A percentile compares a stretch with the other conserved stretches of the same genome.
Conservation (phyloP, 345 rosid genomes). For the Eucalyptus marginata region DNA sequence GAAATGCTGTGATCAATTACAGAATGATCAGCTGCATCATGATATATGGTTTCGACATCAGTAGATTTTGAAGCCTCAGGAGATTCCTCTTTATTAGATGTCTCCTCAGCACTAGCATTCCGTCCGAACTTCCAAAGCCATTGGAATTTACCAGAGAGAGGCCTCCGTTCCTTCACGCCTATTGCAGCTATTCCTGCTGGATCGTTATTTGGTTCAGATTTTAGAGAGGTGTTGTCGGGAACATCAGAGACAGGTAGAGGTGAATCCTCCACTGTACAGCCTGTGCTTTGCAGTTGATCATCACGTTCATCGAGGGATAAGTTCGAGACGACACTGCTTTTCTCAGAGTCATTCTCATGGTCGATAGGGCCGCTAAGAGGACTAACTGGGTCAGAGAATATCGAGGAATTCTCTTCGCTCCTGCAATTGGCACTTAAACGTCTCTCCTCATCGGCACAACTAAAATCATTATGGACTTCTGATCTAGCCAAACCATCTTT, state of each 20-base stretch:
- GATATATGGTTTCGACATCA: constrained; percentile 11
- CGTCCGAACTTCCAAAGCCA: constrained; percentile 94
- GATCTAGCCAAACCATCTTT: constrained; percentile 14
- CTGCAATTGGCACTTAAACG: constrained; percentile 19
- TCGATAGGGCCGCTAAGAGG: constrained; percentile 34
- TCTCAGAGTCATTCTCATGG: constrained; percentile 54
- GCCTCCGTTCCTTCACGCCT: constrained; percentile 35
- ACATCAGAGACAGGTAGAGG: constrained; percentile 45
- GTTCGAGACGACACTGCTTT: constrained; percentile 56
- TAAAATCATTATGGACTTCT: background rate
- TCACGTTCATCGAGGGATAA: constrained; percentile 29
- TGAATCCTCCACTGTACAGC: constrained; percentile 13
- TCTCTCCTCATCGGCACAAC: constrained; percentile 31
- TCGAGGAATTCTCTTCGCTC: constrained; percentile 54
- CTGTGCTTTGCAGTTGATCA: constrained; percentile 11
- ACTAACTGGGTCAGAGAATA: constrained; percentile 41
- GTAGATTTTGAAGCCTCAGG: constrained; percentile 19
- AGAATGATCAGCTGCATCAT: constrained; percentile 8
- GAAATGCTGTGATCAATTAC: constrained; percentile 14
- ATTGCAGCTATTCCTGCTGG: constrained; percentile 11
- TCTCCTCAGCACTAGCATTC: constrained; percentile 32
- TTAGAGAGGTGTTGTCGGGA: constrained; percentile 16
- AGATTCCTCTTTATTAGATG: constrained; percentile 16
- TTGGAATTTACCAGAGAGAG: constrained; percentile 61
- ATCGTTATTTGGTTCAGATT: constrained; percentile 10